Conservation (phyloP, 75 land plant genomes). For the Picea glauca region DNA sequence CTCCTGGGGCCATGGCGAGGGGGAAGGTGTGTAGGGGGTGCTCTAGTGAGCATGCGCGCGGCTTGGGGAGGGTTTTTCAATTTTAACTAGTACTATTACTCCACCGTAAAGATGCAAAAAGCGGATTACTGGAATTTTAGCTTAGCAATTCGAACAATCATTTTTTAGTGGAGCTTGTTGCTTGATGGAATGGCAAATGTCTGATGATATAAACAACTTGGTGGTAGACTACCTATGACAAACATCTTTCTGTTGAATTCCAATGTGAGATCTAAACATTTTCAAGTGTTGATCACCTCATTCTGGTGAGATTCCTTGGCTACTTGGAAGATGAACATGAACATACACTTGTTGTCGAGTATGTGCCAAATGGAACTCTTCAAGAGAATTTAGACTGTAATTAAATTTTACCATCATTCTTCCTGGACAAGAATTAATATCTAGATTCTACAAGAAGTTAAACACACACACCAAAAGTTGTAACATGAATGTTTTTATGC, state of each 20-base stretch:
- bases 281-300: conserved; percentile 63
- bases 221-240: conserved; percentile 64
- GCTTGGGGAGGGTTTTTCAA: no score
- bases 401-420: background rate
- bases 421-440: background rate
- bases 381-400: conserved; percentile 89
- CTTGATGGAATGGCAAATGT: background rate
- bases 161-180: background rate
- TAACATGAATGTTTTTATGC: background rate
- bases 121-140: background rate
- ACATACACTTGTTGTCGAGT: conserved; percentile 78
- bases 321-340: conserved; percentile 69
- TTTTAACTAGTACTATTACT: no score
- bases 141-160: background rate
- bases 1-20: no score
- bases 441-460: background rate
- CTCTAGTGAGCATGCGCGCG: no score
- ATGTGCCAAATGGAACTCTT: conserved; percentile 94
- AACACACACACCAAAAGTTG: background rate
- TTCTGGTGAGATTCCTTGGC: conserved; percentile 45
- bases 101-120: no score
- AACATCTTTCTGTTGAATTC: conserved; percentile 56
- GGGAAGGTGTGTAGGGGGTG: no score
- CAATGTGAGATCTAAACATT: conserved; percentile 68
- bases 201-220: background rate